Evolutionary conservation across 2,329 filamentous ascomycete species (phyloP), one percentile per base, ranked within the genome.

Genomic region (Tolypocladium ovalisporum): DNA sequence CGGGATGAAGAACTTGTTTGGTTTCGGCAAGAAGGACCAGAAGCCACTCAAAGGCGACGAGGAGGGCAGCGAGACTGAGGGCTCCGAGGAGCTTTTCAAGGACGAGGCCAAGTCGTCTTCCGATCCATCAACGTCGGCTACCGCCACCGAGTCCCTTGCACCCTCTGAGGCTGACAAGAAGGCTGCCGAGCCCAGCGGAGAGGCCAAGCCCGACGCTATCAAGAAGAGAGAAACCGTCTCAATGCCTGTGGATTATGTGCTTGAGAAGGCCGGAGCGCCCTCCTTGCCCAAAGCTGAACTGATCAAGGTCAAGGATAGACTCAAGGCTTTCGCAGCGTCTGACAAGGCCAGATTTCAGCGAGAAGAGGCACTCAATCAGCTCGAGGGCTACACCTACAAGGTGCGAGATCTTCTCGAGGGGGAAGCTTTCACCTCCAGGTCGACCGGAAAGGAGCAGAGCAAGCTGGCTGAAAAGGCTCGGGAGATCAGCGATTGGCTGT

Each of bases 1-100:
- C 67, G 92, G 90, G 49, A 90, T 97, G 63, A 99, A 99, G 79
- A 95, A 92, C 62, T 83, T 97, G 61, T 95, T 99, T 68, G 94
- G 94, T 7, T 92, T 97, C 68, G 94, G 93, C 32, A 89, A 89
- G 67, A 96, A 96, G 74, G 88, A 88, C 36, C 89, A 93, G 57
- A 88, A 96, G 73, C 78, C 80, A 6, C 69, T 96, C 37, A 80
- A 83, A 59, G 88, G 86, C 54, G 87, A 87, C 52, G 78, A 76
- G 27, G 83, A 80, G 56, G 77, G 70, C n/a, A 67, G 65, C 9
- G 71, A 68, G 22, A 67, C 66, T 4, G 71, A 70, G 35, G 67
- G 65, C 5, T 67, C 67, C 1, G 64, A 69, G 42, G 76, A 79
- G 56, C 68, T 73, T 22, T 65, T 75, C 36, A 75, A 80, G 52